Evolutionary conservation across 805 yeast genomes (phyloP), one percentile per base, ranked within the genome.

Genomic region (Saturnispora sanitii): DNA sequence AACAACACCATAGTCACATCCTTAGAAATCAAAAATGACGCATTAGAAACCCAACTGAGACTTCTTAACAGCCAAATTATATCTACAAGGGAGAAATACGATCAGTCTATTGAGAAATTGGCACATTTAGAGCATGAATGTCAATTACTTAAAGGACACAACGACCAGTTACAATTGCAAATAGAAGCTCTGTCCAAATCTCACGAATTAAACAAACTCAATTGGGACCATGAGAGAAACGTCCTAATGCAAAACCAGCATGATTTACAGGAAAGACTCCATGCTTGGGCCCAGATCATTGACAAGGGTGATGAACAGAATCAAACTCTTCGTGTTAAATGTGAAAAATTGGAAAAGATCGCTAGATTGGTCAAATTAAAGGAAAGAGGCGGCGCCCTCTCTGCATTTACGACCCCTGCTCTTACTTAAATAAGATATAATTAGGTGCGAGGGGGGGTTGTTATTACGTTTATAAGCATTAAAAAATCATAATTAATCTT

Each of bases 21-120:
- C 13, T 37, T 51, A 7, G 62, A 57, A 40, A 49, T 52, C 2
- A 37, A 41, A 20, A 55, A 54, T 40, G 62, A 57, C 40, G 23
- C 47, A 16, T 33, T 55, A 22, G 55, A 52, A 27, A 47, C 53
- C 15, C 42, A 43, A 1, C 25, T 52, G 13, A 45, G 61, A n/a
- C 46, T 47, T 6, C 19, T 45, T 7, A 39, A 42, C 25, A 33
- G 45, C 6, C 21, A 44, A 6, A 27, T 44, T 1, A 35, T 19
- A 11, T 25, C 38, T 16, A 45, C 45, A 16, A 38, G 34, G 8
- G 55, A 51, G n/a, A 28, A 27, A 17, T 38, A 48, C 3, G 49
- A 50, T 35, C 47, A 46, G 17, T 40, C 43, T 22, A 29, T 56
- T 7, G 62, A 57, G 39, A 42, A 35, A 23, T 32, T 53, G 27